Evolutionary conservation across 352 stramenopile species (phyloP).

Genomic region (Pythium grandisporangium): DNA sequence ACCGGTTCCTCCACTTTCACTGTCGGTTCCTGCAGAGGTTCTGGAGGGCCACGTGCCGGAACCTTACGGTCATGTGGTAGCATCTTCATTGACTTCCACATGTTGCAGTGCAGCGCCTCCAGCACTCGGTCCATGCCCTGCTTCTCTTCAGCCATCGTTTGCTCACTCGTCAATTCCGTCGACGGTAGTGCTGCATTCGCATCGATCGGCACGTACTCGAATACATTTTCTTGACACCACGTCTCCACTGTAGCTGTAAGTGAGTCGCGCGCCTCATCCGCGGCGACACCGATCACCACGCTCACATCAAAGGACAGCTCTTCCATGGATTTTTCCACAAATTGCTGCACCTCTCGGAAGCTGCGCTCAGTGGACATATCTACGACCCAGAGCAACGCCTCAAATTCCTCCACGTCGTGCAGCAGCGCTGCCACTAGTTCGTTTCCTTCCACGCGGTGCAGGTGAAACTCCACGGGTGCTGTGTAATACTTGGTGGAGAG

Average conservation of each 20-base stretch:
- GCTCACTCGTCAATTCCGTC: slow-evolving; percentile 8
- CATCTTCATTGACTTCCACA: slow-evolving; percentile 74
- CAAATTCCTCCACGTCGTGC: slow-evolving; percentile 13
- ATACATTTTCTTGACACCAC: slow-evolving; percentile 53
- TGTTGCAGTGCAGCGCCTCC: slow-evolving; percentile 68
- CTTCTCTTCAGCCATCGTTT: slow-evolving; percentile 20
- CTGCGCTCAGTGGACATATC: slow-evolving; percentile 9
- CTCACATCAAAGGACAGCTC: slow-evolving; percentile 19
- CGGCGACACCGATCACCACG: slow-evolving; percentile 5
- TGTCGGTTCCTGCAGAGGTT: not conserved
- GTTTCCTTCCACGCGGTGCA: slow-evolving; percentile 9
- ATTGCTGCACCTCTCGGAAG: slow-evolving; percentile 13
- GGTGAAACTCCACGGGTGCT: slow-evolving; percentile 13
- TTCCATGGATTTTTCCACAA: slow-evolving; percentile 15
- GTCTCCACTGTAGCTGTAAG: slow-evolving; percentile 22
- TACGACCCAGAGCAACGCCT: slow-evolving; percentile 17
- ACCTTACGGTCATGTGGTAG: slow-evolving; percentile 9
- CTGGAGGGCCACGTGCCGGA: no score
- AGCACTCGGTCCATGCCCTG: slow-evolving; percentile 54
- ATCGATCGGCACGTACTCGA: slow-evolving; percentile 46
- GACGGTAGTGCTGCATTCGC: not conserved
- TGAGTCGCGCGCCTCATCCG: slow-evolving; percentile 1
- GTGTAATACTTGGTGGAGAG: slow-evolving; percentile 16
- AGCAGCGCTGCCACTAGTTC: slow-evolving; percentile 10
- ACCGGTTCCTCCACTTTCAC: not conserved